Base-by-base conservation (phyloP, 2,329 filamentous ascomycete genomes). In the Aspergillus pseudoterreus region DNA sequence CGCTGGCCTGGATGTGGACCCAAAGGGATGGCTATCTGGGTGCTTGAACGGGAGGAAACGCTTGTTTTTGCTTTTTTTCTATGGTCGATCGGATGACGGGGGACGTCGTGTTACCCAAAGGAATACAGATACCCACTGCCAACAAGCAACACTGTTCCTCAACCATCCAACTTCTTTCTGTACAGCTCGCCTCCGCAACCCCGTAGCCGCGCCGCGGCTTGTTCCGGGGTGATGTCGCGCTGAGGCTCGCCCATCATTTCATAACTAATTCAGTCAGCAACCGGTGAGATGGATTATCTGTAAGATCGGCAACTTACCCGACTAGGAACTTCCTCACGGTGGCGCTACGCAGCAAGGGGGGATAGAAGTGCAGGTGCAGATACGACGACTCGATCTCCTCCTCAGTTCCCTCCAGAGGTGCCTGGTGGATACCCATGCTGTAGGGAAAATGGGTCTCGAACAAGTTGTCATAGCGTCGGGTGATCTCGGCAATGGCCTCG, bases 241-340 rank as follows among this genome's bases (percentile, higher is more conserved):
- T 99, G 94, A n/a, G 94, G 92, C 75, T 99, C 94, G 1, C 89
- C 94, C 83, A 99, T 84, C 74, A 99, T 81, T 74, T 99, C 94
- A 69, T 95, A 97, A 0, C 75, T 77, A 56, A 6, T 33, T n/a
- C 8, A 47, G 43, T 61, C 52, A 60, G 47, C 53, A 62, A 38
- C 35, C 42, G 19, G 45, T 35, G 22, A 19, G n/a, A 22, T 33
- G 9, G 6, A 19, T 35, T 4, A 44, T 15, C 8, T 27, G 17
- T 14, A 39, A 44, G 27, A 36, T 27, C 50, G 38, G 43, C 45
- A 45, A 69, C 75, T 60, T 66, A 80, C 57, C 94, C 94, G 32
- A 99, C 94, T 47, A 97, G 73, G 74, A 97, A 99, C 75, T 99
- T 99, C 61, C 89, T 85, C 43, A 99, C 92, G 0, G 91, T 96